Conservation (phyloP, 176 grass and related monocot species). For the Ananas comosus region DNA sequence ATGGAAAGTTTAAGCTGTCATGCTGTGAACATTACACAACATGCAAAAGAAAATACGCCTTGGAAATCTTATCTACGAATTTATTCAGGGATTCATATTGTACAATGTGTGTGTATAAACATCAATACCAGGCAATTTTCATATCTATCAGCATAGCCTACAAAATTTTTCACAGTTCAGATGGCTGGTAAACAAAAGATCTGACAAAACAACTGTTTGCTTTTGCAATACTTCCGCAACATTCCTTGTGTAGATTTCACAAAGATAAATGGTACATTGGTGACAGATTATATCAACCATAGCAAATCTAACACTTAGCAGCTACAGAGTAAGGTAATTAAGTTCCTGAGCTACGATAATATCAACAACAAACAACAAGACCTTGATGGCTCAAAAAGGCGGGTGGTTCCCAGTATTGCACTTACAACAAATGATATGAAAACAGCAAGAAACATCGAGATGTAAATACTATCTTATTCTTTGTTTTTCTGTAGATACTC, state of each 20-base stretch:
- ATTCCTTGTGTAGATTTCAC: background rate
- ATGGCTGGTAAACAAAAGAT: background rate
- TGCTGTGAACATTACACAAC: background rate
- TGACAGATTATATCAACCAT: too few species aligned
- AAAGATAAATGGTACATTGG: background rate
- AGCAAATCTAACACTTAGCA: too few species aligned
- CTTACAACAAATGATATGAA: background rate
- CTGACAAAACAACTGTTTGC: background rate
- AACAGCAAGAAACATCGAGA: background rate
- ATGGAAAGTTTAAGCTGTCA: background rate
- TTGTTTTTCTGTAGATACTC: background rate
- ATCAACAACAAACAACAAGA: background rate
- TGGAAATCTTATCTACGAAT: background rate
- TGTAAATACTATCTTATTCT: background rate
- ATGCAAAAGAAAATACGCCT: background rate
- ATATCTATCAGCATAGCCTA: background rate
- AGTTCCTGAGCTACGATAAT: background rate
- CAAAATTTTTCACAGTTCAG: background rate
- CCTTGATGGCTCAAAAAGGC: background rate
- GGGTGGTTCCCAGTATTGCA: background rate
- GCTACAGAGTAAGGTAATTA: too few species aligned
- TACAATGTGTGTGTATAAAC: background rate
- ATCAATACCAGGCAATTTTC: background rate
- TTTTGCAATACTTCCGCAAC: constrained; percentile 1
- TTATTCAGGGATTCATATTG: background rate